Conservation (phyloP, 1,284 basidiomycete species). For the Pholiota adiposa region DNA sequence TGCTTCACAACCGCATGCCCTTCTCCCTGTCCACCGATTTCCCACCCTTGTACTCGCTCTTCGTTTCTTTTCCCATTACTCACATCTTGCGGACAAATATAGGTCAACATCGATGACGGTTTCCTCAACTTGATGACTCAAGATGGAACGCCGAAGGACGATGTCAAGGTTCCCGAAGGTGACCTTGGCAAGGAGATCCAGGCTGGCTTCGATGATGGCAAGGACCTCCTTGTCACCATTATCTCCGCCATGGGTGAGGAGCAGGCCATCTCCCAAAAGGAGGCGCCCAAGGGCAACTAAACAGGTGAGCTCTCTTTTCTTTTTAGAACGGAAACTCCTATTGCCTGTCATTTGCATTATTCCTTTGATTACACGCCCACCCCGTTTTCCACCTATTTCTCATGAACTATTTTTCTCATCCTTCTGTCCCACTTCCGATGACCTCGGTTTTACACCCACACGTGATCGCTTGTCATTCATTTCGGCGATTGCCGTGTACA, state of each 20-base stretch:
- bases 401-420: neutral
- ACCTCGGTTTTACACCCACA: neutral
- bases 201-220: slow-evolving; percentile 81
- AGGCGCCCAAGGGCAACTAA: slow-evolving; percentile 67
- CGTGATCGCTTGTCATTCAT: neutral
- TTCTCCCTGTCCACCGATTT: slow-evolving; percentile 3
- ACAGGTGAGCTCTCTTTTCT: slow-evolving; percentile 19
- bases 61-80: slow-evolving; percentile 11
- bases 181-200: slow-evolving; percentile 83
- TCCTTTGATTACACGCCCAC: too few species aligned
- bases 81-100: slow-evolving; percentile 8
- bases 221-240: slow-evolving; percentile 90
- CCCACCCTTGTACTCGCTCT: slow-evolving; percentile 11
- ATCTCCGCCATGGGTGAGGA: slow-evolving; percentile 93
- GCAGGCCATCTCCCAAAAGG: slow-evolving; percentile 88
- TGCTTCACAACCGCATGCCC: neutral
- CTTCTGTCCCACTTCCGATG: neutral
- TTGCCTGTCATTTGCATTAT: neutral
- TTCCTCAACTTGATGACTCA: slow-evolving; percentile 94
- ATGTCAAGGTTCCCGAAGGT: slow-evolving; percentile 92
- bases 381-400: neutral
- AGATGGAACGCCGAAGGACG: slow-evolving; percentile 91
- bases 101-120: slow-evolving; percentile 88
- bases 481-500: neutral
- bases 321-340: neutral